These are phyloP conservation scores for Ophiocordyceps camponoti-saundersi DNA, from an alignment of 2,329 filamentous ascomycete species.

Conservation along the genomic window DNA sequence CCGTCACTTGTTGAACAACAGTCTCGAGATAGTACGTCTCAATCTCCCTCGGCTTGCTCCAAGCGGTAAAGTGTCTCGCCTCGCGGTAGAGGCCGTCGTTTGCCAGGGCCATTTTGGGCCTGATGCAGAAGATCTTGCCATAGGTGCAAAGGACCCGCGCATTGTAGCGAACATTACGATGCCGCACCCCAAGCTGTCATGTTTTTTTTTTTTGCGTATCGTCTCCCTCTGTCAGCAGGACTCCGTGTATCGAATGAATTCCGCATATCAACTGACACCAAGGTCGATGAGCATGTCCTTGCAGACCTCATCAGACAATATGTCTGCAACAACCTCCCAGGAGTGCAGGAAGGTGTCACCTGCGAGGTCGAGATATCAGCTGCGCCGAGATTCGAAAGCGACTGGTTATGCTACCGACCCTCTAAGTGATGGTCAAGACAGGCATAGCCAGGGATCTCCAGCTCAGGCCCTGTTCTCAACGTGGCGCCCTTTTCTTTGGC, in stretches of 20 bases:
- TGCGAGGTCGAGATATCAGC: constrained; percentile 6
- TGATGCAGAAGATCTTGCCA: not conserved
- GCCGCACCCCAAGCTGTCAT: not conserved
- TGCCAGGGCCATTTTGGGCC: not conserved
- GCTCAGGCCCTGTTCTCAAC: constrained; percentile 39
- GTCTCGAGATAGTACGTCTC: constrained; percentile 1
- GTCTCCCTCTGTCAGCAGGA: not conserved
- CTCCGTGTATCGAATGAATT: not conserved
- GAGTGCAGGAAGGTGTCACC: constrained; percentile 11
- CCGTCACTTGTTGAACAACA: not conserved
- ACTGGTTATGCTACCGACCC: constrained; percentile 10
- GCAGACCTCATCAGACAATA: constrained; percentile 10
- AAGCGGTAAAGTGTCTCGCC: constrained; percentile 1
- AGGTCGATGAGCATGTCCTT: constrained; percentile 12
- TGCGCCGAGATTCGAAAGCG: too few relatives aligned
- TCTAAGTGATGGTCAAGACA: constrained; percentile 13
- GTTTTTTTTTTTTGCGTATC: too few relatives aligned
- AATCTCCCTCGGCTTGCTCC: not conserved
- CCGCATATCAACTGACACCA: constrained; percentile 4
- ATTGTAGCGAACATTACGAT: not conserved
- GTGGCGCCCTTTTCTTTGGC: constrained; percentile 42
- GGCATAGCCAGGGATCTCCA: constrained; percentile 6
- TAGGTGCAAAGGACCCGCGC: not conserved
- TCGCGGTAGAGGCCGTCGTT: constrained; percentile 2
- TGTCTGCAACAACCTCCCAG: constrained; percentile 13